Percentiles rank a stretch among this genome's conserved stretches.
Conservation (phyloP, 2,329 filamentous ascomycete species). For the Aspergillus cejpii region DNA sequence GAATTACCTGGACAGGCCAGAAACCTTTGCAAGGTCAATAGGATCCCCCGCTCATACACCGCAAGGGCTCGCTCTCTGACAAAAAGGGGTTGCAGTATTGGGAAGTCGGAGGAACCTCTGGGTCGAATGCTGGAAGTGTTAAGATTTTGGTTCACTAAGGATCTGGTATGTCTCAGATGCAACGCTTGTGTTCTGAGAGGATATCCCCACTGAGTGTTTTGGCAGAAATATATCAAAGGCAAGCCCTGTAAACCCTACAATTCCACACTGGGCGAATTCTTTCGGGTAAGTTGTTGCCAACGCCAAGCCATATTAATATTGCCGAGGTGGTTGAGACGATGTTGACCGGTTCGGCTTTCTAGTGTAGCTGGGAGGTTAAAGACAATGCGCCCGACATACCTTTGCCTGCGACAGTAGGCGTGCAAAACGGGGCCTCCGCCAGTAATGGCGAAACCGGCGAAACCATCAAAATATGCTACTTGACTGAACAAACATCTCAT, state of each 20-base stretch:
- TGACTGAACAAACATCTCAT: constrained; percentile 96
- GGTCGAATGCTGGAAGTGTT: constrained; percentile 93
- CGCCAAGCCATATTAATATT: too few relatives aligned
- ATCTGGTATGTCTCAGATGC: constrained; percentile 52
- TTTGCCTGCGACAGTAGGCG: constrained; percentile 26
- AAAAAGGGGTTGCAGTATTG: constrained; percentile 50
- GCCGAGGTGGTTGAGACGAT: background rate
- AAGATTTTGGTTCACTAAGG: constrained; percentile 98
- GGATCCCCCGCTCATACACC: constrained; percentile 15
- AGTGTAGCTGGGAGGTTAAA: constrained; percentile 94
- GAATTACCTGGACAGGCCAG: constrained; percentile 94
- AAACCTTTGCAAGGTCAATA: constrained; percentile 66
- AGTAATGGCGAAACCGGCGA: constrained; percentile 33
- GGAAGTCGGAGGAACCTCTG: constrained; percentile 82
- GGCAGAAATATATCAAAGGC: constrained; percentile 89
- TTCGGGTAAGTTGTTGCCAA: constrained; percentile 62
- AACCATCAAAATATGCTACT: constrained; percentile 75
- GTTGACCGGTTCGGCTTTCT: constrained; percentile 5
- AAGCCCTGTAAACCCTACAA: constrained; percentile 99
- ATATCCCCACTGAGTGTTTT: constrained; percentile 15
- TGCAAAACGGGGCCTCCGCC: constrained; percentile 31
- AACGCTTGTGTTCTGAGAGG: background rate
- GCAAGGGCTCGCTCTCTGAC: constrained; percentile 33
- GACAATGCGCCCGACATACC: constrained; percentile 63
- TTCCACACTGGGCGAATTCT: constrained; percentile 93